Base-by-base conservation (phyloP, 2,329 filamentous ascomycete species). In the Trichoderma oligosporum region DNA sequence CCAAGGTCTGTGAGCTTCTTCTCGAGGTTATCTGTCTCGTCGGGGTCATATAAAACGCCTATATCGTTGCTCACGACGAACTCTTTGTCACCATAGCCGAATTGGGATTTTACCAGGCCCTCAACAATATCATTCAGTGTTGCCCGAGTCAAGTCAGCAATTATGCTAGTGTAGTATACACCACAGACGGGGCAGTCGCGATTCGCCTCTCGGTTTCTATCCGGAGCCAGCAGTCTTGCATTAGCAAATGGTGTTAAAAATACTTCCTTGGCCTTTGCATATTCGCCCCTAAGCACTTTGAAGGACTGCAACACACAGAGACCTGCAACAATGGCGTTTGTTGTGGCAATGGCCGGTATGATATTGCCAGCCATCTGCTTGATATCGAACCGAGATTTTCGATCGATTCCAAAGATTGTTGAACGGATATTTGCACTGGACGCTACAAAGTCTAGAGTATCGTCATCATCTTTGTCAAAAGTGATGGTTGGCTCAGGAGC, bases 311-410 rank as follows among this genome's bases (percentile, higher is more conserved):
- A 76, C 6, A 97, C 91, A 68, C 92, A 97, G 8, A 99, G 81
- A 11, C 91, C 88, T 14, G 94, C 94, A 1, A 94, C 93, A 71
- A 97, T 96, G 14, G 94, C 94, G 71, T 99, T 99, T 0, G 94
- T 97, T 0, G 94, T 99, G 4, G 94, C 94, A 68, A 99, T 99
- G 2, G 94, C 94, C 1, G 94, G 94, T 60, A 99, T 99, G 66
- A 99, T 99, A 70, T 99, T 99, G 54, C 94, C 94, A 4, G 94
- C 94, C 93, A 97, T 99, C 74, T 99, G 89, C 76, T 99, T 99
- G 66, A 94, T 92, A 68, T 97, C 92, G 68, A 97, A 99, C 59
- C 95, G 91, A 20, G 91, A 96, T 70, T 91, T 93, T 4, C 79
- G 76, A 54, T 93, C 88, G 58, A 99, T 96, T 56, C 86, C 88